phyloP scores from a whole-genome alignment of 495 filamentous ascomycete genomes.

The Xylaria flabelliformis region DNA sequence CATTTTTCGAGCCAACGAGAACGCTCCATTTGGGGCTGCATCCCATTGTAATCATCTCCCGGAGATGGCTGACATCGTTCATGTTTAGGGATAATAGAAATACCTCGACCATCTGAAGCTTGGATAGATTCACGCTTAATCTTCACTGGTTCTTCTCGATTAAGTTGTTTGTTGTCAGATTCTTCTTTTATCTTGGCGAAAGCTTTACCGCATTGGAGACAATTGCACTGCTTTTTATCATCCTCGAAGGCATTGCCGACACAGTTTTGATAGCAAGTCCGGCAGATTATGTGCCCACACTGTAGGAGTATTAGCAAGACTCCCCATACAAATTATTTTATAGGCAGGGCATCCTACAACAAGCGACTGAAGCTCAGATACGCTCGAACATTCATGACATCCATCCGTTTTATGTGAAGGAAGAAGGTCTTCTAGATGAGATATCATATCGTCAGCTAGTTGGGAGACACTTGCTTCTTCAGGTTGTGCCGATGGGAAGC shows the following conservation, averaged over 20 bases:
- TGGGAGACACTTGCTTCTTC: neutral
- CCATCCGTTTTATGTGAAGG: neutral
- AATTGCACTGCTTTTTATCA: neutral
- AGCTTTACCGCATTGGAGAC: neutral
- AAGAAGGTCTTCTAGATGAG: neutral
- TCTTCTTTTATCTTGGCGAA: neutral
- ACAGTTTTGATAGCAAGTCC: neutral
- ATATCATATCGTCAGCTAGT: neutral
- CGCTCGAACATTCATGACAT: neutral
- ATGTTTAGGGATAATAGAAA: neutral
- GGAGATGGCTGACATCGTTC: neutral
- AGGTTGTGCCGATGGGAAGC: neutral
- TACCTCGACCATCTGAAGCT: neutral
- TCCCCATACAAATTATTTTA: neutral
- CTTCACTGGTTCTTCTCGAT: neutral
- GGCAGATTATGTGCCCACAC: constrained; percentile 12
- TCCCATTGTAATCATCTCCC: constrained; percentile 16
- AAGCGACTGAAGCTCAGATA: neutral
- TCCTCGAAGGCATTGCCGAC: neutral
- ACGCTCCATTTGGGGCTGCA: neutral
- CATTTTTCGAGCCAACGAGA: neutral
- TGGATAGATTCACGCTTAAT: neutral
- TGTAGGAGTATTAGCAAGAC: neutral
- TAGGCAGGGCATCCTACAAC: neutral
- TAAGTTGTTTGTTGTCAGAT: neutral